Conservation (phyloP, 2,329 filamentous ascomycete species). For the Colletotrichum melonis region DNA sequence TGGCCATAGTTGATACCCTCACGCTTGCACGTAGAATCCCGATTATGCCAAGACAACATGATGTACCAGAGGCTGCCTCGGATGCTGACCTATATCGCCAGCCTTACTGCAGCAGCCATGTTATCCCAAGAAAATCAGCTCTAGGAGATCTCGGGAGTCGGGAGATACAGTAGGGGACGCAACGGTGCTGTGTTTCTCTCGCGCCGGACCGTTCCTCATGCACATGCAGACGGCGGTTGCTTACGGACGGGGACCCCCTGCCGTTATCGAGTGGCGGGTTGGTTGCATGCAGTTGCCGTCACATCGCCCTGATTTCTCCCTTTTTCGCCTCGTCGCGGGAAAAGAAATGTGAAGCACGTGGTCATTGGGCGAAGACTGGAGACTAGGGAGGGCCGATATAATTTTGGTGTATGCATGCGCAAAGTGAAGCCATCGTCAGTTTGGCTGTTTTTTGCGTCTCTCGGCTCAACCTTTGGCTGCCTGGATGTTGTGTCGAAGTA, state of each 20-base stretch:
- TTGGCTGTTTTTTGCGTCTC: not conserved
- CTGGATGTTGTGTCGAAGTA: not conserved
- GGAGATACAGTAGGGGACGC: slow-evolving; percentile 10
- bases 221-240: slow-evolving; percentile 28
- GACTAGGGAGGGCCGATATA: not conserved
- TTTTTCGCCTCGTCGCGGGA: not conserved
- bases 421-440: not conserved
- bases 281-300: slow-evolving; percentile 23
- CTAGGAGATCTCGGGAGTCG: not conserved
- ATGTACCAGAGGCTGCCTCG: not conserved
- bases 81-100: not conserved
- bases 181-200: slow-evolving; percentile 10
- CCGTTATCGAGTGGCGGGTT: not conserved
- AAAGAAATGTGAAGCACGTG: not conserved
- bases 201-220: slow-evolving; percentile 33
- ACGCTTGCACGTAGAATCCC: no score
- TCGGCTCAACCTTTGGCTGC: not conserved
- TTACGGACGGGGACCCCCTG: slow-evolving; percentile 20
- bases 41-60: no score
- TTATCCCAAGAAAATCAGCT: not conserved
- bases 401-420: not conserved
- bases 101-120: not conserved
- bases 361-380: not conserved
- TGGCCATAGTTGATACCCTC: no score
- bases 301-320: not conserved